These are phyloP conservation scores for Alternaria sp. DNA, from an alignment of 2,329 filamentous ascomycete species.

Conservation along the genomic window DNA sequence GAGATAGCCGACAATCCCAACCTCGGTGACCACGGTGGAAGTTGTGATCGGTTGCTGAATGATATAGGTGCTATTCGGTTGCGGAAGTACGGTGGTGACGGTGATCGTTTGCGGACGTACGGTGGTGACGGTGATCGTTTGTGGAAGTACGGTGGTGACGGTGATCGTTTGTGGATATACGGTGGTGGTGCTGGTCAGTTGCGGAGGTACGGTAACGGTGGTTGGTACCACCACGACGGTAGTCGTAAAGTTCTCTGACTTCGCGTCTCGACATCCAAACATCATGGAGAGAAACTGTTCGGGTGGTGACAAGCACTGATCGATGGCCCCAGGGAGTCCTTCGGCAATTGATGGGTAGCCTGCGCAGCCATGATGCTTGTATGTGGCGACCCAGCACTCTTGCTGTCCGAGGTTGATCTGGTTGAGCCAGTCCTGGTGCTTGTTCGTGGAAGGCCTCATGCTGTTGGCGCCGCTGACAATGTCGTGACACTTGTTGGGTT, in stretches of 20 bases:
- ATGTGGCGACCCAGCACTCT: slow-evolving; percentile 21
- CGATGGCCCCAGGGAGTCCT: slow-evolving; percentile 9
- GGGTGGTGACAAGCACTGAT: slow-evolving; percentile 5
- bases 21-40: not conserved
- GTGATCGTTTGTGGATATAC: no score
- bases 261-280: slow-evolving; percentile 16
- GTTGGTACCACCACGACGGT: not conserved
- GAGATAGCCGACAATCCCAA: not conserved
- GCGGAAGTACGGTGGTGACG: no score
- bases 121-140: no score
- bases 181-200: no score
- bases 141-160: no score
- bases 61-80: no score
- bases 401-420: slow-evolving; percentile 16
- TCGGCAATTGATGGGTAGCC: not conserved
- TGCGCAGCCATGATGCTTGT: slow-evolving; percentile 14
- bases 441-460: slow-evolving; percentile 21
- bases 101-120: no score
- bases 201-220: not conserved
- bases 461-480: slow-evolving; percentile 18
- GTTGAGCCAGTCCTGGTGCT: slow-evolving; percentile 5
- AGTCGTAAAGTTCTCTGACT: not conserved
- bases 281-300: slow-evolving; percentile 16
- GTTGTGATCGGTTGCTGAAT: not conserved
- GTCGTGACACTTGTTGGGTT: slow-evolving; percentile 22